A percentile compares a stretch with the other conserved stretches of the same genome.
phyloP scores from a whole-genome alignment of 305 asterid species.

The Rubia tinctorum region DNA sequence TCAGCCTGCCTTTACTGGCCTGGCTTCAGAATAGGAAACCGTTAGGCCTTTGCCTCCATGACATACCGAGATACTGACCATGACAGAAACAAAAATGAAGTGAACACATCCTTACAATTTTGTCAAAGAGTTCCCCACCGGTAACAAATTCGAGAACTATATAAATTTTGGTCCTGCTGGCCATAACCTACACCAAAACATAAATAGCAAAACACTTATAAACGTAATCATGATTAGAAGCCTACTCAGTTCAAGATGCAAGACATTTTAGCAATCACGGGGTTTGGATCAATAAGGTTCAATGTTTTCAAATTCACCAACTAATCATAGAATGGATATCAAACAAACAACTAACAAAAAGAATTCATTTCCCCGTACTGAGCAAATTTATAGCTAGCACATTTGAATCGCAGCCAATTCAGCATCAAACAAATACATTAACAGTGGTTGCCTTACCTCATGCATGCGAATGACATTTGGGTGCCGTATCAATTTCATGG shows the following conservation, averaged over 20 bases:
- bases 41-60: neutral
- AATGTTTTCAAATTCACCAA: neutral
- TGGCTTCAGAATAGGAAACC: slow-evolving; percentile 23
- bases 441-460: slow-evolving; percentile 50
- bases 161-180: slow-evolving; percentile 94
- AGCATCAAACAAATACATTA: slow-evolving; percentile 4
- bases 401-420: neutral
- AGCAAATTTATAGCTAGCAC: neutral
- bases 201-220: slow-evolving; percentile 11
- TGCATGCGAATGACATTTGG: slow-evolving; percentile 94
- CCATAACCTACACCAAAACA: slow-evolving; percentile 74
- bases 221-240: slow-evolving; percentile 6
- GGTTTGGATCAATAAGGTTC: neutral
- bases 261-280: neutral
- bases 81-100: slow-evolving; percentile 5
- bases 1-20: slow-evolving; percentile 84
- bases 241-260: neutral
- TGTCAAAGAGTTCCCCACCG: slow-evolving; percentile 96
- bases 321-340: neutral
- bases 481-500: slow-evolving; percentile 92
- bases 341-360: neutral
- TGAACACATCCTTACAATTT: slow-evolving; percentile 53
- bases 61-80: slow-evolving; percentile 6
- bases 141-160: slow-evolving; percentile 95
- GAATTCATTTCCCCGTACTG: neutral